Conservation (phyloP, 169 alveolate genomes). For the Plasmodium ovale region DNA sequence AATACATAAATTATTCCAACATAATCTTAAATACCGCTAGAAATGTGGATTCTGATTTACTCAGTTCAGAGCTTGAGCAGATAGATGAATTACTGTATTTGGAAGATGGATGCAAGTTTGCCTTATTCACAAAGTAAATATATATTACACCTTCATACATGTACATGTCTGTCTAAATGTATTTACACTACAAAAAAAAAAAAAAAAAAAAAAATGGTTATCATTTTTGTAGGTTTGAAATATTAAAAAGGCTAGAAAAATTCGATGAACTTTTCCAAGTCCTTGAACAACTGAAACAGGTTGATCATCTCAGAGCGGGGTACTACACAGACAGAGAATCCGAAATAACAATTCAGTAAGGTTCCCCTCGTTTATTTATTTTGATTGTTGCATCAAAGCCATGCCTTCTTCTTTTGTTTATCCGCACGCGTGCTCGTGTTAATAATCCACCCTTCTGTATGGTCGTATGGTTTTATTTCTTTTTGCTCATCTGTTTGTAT, state of each 20-base stretch:
- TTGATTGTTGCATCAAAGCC: not conserved
- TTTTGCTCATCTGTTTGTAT: not conserved
- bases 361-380: not conserved
- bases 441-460: too few species aligned
- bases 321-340: constrained; percentile 54
- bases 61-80: constrained; percentile 42
- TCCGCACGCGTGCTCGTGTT: not conserved
- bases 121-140: constrained; percentile 43
- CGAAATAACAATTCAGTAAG: constrained; percentile 57
- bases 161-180: not conserved
- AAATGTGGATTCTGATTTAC: constrained; percentile 20
- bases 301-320: constrained; percentile 30
- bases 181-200: not conserved
- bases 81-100: constrained; percentile 45
- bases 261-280: constrained; percentile 37
- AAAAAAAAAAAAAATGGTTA: not conserved
- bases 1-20: constrained; percentile 51
- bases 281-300: constrained; percentile 36
- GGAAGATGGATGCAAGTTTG: constrained; percentile 59
- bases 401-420: not conserved
- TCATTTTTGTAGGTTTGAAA: constrained; percentile 47
- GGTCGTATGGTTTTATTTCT: not conserved
- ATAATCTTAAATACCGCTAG: constrained; percentile 20
- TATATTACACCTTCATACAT: not conserved
- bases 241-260: constrained; percentile 48